Evolutionary conservation across 176 grass and related monocot species (phyloP), one percentile per base, ranked within the genome.

Genomic region (barley (Hordeum vulgare)): DNA sequence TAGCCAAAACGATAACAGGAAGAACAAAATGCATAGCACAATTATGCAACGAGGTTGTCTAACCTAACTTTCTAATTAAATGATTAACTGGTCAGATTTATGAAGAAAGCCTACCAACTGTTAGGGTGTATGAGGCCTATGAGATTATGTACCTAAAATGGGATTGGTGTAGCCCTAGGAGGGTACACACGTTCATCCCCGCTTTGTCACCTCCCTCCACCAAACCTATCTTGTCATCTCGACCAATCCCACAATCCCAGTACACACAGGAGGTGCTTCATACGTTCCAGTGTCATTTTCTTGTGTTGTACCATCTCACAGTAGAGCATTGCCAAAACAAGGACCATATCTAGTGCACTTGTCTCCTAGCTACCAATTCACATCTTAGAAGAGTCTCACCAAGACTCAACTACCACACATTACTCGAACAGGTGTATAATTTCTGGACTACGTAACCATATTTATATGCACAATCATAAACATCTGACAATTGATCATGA

Each of bases 151-250:
- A 15, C 25, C 27, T 21, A 65, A 53, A 66, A 59, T 78, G 61
- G 49, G 31, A 88, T 66, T 17, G 24, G 4, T 61, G 24, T 33
- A 88, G 29, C 81, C 80, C 47, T 67, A 61, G 53, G 20, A 69
- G 17, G n/a, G 31, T 61, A 60, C 25, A 88, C 70, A 67, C 40
- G 66, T 79, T 59, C 26, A 75, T 58, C 57, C 54, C 44, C 53
- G 57, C 27, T 84, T 79, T 56, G 68, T 81, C 18, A 65, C 21
- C 11, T 67, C 45, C 26, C 26, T 70, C 45, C 1, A 79, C 33
- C 45, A 7, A 53, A 74, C 24, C 67, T 47, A 65, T 58, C 35
- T 28, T 66, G 23, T 40, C 40, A 84, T 45, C 25, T 57, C 74
- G 35, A 39, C 34, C 44, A 57, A 79, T 68, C 44, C 13, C 35